Evolutionary conservation across 2,329 filamentous ascomycete species (phyloP), one percentile per base, ranked within the genome.

Genomic region (Achaetomium macrosporum): DNA sequence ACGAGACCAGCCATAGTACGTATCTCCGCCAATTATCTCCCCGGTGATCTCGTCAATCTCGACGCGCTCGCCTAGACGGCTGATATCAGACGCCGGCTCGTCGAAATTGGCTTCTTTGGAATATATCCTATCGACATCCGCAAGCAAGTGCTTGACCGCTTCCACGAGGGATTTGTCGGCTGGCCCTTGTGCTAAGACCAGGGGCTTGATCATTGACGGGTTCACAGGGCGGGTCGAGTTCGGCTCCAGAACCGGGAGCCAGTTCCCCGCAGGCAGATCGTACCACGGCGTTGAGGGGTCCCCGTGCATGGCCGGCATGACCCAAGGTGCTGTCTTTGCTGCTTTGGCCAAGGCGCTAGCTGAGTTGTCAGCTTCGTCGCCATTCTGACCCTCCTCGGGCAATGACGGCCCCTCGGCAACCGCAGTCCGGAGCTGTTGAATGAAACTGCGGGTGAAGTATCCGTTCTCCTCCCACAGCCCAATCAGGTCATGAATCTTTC

Each of bases 1-100:
- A 37, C 81, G 78, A 5, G 89, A 92, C 90, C 90, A 95, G 56
- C 90, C 90, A 65, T 95, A 95, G 67, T 95, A 95, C 1, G 87
- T 88, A 57, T 88, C 84, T 1, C 84, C 84, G 7, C 77, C 75
- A 7, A 84, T 66, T 2, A 84, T 70, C 2, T 86, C 81, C 0
- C 84, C 84, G 0, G 81, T 85, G n/a, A 81, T 71, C 59, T 85
- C 81, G 60, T 90, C 83, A 2, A 81, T 67, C 16, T 83, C 71
- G 48, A 89, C 73, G 15, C 77, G 71, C 65, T 93, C 85, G 11
- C 89, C 90, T 54, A 93, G 74, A 58, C 85, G 83, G 63, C 89
- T 85, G n/a, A 92, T 71, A 58, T 89, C 84, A n/a, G 76, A 69
- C 5, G 75, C 65, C 2, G 73, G 69, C 13, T 75, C 74, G 16